Base-by-base conservation (phyloP, 176 grass and related monocot species). In the Lolium rigidum region DNA sequence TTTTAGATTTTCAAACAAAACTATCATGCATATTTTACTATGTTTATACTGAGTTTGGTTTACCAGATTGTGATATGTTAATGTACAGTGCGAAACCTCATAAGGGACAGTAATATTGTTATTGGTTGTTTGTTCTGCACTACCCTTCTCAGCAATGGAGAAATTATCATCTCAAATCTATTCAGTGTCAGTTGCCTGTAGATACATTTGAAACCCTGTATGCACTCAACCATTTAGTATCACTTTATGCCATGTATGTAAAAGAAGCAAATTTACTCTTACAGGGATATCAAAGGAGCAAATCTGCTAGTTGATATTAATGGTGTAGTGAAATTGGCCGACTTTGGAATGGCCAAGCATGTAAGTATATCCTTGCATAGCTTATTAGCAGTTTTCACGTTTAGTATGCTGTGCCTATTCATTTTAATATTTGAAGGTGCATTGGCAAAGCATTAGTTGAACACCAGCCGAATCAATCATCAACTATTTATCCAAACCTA, bases 281-380 rank as follows among this genome's bases (percentile, higher is more conserved):
- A 78, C 87, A 98, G 95, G 91, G 95, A 98, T 91, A 98, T 98
- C 83, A 98, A 98, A 93, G 95, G 95, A 73, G 91, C 93, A 88
- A 98, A 98, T 90, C 85, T 98, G 67, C 87, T 98, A 74, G 95
- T 98, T 82, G 91, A 98, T 93, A 91, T 75, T 76, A 83, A 88
- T 44, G 95, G 95, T 21, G 87, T 98, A 41, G 95, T 98, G 52
- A 98, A 98, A 89, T 82, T 98, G 57, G 95, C 95, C 60, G 95
- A 98, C 86, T 98, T 98, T 90, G 95, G 95, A 83, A 98, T 93
- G 95, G 95, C 95, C 72, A 98, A 95, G 65, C 89, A 94, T 85
- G 95, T 98, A 78, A 91, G 93, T 89, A 64, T 86, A 25, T 26
- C 71, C 31, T 64, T 83, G 51, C 17, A 57, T 16, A 56, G 16